Evolutionary conservation across 768 basidiomycete species (phyloP).

Genomic region (Nidularia pulvinata): DNA sequence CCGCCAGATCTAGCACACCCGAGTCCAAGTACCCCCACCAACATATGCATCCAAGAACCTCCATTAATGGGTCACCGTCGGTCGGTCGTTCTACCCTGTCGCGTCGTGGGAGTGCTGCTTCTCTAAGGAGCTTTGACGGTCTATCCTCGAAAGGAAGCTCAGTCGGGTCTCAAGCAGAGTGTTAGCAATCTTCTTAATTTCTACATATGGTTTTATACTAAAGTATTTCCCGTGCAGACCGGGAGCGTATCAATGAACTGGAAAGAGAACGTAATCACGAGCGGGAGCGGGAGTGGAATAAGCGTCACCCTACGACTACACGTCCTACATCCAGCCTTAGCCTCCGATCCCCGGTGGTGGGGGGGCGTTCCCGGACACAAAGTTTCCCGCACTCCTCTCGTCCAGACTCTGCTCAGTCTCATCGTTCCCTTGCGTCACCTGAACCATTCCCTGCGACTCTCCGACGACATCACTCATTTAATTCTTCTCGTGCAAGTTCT

Average conservation of each 20-base stretch:
- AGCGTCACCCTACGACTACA: constrained; percentile 26
- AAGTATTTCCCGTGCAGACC: constrained; percentile 28
- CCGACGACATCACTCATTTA: constrained; percentile 27
- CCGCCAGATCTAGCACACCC: not conserved
- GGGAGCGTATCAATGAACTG: constrained; percentile 37
- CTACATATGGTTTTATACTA: not conserved
- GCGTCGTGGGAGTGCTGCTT: constrained; percentile 32
- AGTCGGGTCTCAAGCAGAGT: constrained; percentile 46
- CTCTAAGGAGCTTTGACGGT: constrained; percentile 40
- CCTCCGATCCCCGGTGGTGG: constrained; percentile 26
- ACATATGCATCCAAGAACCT: not conserved
- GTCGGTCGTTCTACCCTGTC: constrained; percentile 8
- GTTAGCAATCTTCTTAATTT: constrained; percentile 35
- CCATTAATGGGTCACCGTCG: constrained; percentile 4
- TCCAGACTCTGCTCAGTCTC: constrained; percentile 35
- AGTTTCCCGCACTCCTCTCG: constrained; percentile 19
- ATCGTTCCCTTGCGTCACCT: constrained; percentile 23
- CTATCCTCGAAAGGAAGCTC: constrained; percentile 44
- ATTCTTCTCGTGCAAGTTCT: constrained; percentile 38
- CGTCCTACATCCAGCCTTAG: constrained; percentile 46
- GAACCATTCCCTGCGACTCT: constrained; percentile 12
- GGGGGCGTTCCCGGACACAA: constrained; percentile 13
- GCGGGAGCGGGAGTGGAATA: constrained; percentile 59
- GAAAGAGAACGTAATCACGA: constrained; percentile 44
- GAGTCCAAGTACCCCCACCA: not conserved